phyloP scores from a whole-genome alignment of 202 grass and related monocot species.

The Schoenoplectus tabernaemontani region DNA sequence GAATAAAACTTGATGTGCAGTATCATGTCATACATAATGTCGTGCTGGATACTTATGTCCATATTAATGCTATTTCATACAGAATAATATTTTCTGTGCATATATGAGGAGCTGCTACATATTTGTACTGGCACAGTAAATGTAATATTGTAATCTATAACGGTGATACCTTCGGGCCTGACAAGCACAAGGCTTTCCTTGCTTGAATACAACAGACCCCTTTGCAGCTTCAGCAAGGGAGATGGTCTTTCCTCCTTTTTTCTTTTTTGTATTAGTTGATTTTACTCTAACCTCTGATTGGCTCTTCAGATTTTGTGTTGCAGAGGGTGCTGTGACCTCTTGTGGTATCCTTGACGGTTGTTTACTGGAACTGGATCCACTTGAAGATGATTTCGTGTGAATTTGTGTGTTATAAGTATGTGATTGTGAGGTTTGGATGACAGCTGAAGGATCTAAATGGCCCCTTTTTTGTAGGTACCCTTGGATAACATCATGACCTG shows the following conservation, averaged over 20 bases:
- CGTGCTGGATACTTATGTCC: not conserved
- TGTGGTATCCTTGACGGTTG: constrained; percentile 36
- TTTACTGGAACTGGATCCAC: constrained; percentile 35
- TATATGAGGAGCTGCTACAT: not conserved
- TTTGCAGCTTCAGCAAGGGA: constrained; percentile 82
- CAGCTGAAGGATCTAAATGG: constrained; percentile 37
- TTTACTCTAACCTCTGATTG: constrained; percentile 41
- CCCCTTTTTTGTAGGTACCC: constrained; percentile 78
- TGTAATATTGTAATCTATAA: not conserved
- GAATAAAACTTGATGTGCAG: not conserved
- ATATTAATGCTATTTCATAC: not conserved
- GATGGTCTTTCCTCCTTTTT: constrained; percentile 64
- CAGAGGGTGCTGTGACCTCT: constrained; percentile 40
- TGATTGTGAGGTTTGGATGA: not conserved
- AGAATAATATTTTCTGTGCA: not conserved
- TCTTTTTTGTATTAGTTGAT: constrained; percentile 60
- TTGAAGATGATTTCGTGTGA: constrained; percentile 49
- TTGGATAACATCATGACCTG: constrained; percentile 58
- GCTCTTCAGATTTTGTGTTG: constrained; percentile 41
- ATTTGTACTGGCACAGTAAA: not conserved
- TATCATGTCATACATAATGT: not conserved
- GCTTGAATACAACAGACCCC: constrained; percentile 86
- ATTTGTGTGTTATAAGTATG: constrained; percentile 38
- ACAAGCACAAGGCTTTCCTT: constrained; percentile 91
- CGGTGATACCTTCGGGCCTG: constrained; percentile 73